phyloP scores from a whole-genome alignment of 1,284 basidiomycete genomes.

The Microbotryum silenes-acaulis region DNA sequence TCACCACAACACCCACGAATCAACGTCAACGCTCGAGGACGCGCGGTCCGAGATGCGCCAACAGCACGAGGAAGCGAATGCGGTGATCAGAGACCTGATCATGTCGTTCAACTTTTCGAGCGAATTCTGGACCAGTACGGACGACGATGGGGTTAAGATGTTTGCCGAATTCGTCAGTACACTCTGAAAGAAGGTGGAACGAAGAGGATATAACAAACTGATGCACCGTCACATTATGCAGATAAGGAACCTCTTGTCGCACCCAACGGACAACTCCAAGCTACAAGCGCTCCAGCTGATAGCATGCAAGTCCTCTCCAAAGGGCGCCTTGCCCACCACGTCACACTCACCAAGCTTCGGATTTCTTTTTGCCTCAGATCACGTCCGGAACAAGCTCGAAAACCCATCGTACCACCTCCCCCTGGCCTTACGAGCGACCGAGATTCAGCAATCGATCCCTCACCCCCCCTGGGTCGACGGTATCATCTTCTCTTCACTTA shows the following conservation, averaged over 20 bases:
- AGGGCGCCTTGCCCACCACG: neutral
- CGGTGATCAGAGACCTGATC: too few relatives aligned
- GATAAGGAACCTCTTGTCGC: neutral
- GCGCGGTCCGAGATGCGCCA: too few relatives aligned
- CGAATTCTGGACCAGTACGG: too few relatives aligned
- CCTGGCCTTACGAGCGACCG: conserved; percentile 70
- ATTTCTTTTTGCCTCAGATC: conserved; percentile 52
- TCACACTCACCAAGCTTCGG: conserved; percentile 19
- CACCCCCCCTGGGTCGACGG: conserved; percentile 49
- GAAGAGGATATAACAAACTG: too few relatives aligned
- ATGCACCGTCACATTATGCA: too few relatives aligned
- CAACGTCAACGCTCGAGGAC: too few relatives aligned
- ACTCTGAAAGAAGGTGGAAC: too few relatives aligned
- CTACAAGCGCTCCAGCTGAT: conserved; percentile 70
- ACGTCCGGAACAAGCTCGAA: conserved; percentile 71
- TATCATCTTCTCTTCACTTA: conserved; percentile 73
- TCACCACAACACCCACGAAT: too few relatives aligned
- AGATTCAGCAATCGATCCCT: conserved; percentile 75
- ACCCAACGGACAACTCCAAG: conserved; percentile 65
- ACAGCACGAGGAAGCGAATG: too few relatives aligned
- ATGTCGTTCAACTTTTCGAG: too few relatives aligned
- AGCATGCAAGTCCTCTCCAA: conserved; percentile 45
- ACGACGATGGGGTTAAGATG: too few relatives aligned
- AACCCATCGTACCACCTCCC: conserved; percentile 66
- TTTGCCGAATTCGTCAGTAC: too few relatives aligned